Conservation (phyloP, 805 yeast species). For the Saccharomycopsis sp. region DNA sequence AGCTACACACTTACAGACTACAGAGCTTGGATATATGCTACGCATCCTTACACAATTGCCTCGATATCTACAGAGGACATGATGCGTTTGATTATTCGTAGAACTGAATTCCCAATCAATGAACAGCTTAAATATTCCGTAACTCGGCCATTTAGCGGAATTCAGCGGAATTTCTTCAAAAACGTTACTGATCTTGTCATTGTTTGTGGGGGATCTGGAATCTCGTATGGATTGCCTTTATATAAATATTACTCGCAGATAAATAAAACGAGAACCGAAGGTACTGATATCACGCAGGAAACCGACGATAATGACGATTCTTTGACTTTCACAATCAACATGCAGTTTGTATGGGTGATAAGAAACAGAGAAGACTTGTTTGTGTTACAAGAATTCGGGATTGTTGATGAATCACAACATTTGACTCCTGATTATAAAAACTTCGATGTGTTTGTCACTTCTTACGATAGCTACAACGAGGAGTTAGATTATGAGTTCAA, state of each 20-base stretch:
- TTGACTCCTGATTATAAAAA: slow-evolving; percentile 28
- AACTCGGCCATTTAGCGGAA: slow-evolving; percentile 31
- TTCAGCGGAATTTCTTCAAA: slow-evolving; percentile 8
- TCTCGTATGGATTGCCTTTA: slow-evolving; percentile 52
- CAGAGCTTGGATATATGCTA: slow-evolving; percentile 44
- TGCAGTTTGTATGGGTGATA: slow-evolving; percentile 50
- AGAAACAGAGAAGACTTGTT: slow-evolving; percentile 41
- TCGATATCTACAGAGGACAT: slow-evolving; percentile 35
- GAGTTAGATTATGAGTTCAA: neutral
- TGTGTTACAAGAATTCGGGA: slow-evolving; percentile 35
- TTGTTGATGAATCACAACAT: slow-evolving; percentile 18
- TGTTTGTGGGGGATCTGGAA: slow-evolving; percentile 70
- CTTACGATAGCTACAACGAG: neutral
- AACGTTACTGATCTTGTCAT: slow-evolving; percentile 33
- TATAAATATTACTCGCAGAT: slow-evolving; percentile 9
- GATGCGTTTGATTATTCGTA: slow-evolving; percentile 42
- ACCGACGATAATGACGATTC: neutral
- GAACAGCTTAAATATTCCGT: slow-evolving; percentile 32
- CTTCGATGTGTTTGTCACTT: slow-evolving; percentile 6
- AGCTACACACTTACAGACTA: slow-evolving; percentile 34
- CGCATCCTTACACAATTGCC: slow-evolving; percentile 65
- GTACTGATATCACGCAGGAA: neutral
- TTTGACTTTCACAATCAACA: slow-evolving; percentile 22
- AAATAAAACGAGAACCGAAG: neutral
- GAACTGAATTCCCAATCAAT: slow-evolving; percentile 33